Evolutionary conservation across 768 basidiomycete genomes (phyloP).

Genomic region (Macrolepiota fuliginosa): DNA sequence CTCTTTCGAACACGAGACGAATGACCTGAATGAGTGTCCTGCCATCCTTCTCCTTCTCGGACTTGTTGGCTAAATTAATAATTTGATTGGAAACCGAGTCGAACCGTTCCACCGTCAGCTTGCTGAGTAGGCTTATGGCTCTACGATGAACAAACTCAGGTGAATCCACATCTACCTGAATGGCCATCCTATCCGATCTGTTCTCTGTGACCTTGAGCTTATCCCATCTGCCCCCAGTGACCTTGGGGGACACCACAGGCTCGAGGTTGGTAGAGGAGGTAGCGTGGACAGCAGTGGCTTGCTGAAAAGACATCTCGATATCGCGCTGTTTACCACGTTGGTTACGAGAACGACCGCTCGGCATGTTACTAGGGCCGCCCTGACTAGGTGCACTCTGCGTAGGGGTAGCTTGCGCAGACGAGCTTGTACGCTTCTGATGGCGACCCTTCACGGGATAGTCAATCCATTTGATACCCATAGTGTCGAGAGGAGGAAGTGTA

Average conservation of each 20-base stretch:
- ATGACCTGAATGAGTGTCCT: slow-evolving; percentile 95
- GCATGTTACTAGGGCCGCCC: slow-evolving; percentile 49
- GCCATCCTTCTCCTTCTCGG: slow-evolving; percentile 88
- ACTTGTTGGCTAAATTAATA: slow-evolving; percentile 92
- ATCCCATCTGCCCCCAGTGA: slow-evolving; percentile 26
- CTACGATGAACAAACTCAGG: slow-evolving; percentile 90
- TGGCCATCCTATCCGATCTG: slow-evolving; percentile 70
- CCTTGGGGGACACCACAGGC: slow-evolving; percentile 73
- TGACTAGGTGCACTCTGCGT: slow-evolving; percentile 73
- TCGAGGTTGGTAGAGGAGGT: slow-evolving; percentile 40
- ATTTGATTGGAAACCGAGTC: slow-evolving; percentile 95
- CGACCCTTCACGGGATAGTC: slow-evolving; percentile 57
- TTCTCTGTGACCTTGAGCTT: slow-evolving; percentile 41
- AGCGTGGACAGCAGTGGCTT: slow-evolving; percentile 17
- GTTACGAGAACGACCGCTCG: slow-evolving; percentile 66
- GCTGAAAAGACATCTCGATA: slow-evolving; percentile 40
- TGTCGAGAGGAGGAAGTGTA: slow-evolving; percentile 82
- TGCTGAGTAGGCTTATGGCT: slow-evolving; percentile 90
- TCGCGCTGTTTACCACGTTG: slow-evolving; percentile 77
- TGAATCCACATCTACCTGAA: slow-evolving; percentile 55
- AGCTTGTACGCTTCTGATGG: slow-evolving; percentile 41
- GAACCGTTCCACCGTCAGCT: slow-evolving; percentile 95
- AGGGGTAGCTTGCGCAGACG: slow-evolving; percentile 40
- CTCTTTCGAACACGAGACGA: slow-evolving; percentile 94
- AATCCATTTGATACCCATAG: slow-evolving; percentile 84